A percentile compares a stretch with the other conserved stretches of the same genome.
Evolutionary conservation across 2,329 filamentous ascomycete species (phyloP).

Genomic region (Aspergillus sp.): DNA sequence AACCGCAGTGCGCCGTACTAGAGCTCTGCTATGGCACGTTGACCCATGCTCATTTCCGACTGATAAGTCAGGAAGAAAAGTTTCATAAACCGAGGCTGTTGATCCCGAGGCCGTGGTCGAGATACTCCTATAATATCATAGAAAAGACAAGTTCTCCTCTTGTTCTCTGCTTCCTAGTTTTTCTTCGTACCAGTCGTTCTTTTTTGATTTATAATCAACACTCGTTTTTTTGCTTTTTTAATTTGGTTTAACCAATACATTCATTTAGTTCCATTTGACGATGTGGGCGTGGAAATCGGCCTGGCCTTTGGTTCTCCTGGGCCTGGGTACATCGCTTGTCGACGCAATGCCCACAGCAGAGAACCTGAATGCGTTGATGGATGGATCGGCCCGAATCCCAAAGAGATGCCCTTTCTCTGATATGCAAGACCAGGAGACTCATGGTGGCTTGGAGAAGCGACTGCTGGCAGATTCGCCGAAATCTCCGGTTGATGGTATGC

Average conservation of each 20-base stretch:
- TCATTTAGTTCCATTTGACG: not conserved
- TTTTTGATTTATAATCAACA: not conserved
- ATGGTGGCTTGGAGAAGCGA: constrained; percentile 11
- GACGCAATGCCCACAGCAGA: not conserved
- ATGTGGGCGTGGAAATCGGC: not conserved
- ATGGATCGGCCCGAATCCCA: not conserved
- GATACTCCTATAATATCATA: not conserved
- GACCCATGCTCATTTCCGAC: not conserved
- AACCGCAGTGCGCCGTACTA: not conserved
- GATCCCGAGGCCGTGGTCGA: not conserved
- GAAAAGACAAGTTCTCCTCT: not conserved
- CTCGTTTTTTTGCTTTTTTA: not conserved
- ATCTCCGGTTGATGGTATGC: constrained; percentile 21
- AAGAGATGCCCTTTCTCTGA: constrained; percentile 14
- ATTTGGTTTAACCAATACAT: not conserved
- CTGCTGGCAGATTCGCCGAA: constrained; percentile 16
- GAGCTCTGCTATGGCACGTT: not conserved
- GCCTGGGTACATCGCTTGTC: not conserved
- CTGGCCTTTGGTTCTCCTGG: not conserved
- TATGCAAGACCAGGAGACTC: constrained; percentile 3
- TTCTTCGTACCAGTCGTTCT: not conserved
- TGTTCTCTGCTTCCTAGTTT: not conserved
- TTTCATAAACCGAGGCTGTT: not conserved
- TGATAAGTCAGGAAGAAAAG: not conserved
- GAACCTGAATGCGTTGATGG: not conserved